Evolutionary conservation across 2,329 filamentous ascomycete genomes (phyloP).

Genomic region (Nemania sp.): DNA sequence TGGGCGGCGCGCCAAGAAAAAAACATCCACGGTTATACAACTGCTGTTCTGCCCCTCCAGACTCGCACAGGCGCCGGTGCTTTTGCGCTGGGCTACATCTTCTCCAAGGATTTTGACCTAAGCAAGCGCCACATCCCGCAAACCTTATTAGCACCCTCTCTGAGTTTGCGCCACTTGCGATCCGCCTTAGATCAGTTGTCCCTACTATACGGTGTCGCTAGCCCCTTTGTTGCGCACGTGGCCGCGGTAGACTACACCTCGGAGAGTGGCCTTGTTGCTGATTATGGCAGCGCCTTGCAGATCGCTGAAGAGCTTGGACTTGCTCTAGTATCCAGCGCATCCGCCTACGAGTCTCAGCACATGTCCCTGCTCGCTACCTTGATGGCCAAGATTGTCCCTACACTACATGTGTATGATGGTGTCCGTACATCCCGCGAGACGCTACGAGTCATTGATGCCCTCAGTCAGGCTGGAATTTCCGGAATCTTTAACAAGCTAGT

Average conservation of each 20-base stretch:
- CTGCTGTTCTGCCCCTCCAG: conserved; percentile 83
- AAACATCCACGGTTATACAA: conserved; percentile 86
- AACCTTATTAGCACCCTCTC: conserved; percentile 86
- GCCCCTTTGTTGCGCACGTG: conserved; percentile 91
- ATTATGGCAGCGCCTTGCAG: conserved; percentile 85
- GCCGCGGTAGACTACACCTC: conserved; percentile 88
- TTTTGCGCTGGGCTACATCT: conserved; percentile 95
- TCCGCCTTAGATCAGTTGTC: conserved; percentile 91
- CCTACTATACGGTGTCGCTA: conserved; percentile 89
- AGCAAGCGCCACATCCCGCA: conserved; percentile 92
- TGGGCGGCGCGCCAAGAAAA: conserved; percentile 78
- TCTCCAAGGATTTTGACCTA: conserved; percentile 95
- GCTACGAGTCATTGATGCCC: conserved; percentile 82
- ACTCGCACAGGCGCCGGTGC: conserved; percentile 89
- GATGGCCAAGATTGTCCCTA: conserved; percentile 81
- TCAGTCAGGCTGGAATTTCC: conserved; percentile 77
- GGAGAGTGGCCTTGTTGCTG: conserved; percentile 79
- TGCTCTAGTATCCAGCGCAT: conserved; percentile 85
- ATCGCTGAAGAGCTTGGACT: conserved; percentile 91
- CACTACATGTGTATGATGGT: conserved; percentile 89
- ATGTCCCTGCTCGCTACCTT: conserved; percentile 91
- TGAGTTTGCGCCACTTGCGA: conserved; percentile 83
- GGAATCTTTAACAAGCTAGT: conserved; percentile 75
- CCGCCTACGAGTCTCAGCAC: conserved; percentile 92
- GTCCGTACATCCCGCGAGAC: conserved; percentile 86